Base-by-base conservation (phyloP, 768 basidiomycete species). In the Serendipita indica region DNA sequence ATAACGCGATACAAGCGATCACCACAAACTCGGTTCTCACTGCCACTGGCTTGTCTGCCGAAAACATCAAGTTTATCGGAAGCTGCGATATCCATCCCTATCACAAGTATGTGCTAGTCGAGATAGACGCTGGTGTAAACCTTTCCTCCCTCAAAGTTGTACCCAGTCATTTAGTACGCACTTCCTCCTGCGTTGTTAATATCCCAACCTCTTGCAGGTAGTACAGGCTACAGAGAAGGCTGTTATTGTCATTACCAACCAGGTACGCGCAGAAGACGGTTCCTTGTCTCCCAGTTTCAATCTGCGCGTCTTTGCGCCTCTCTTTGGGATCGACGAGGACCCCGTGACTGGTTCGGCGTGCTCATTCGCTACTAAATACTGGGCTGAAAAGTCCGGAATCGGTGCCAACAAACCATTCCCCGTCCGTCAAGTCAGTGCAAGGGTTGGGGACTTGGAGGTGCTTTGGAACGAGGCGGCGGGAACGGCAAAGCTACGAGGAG, bases 311-410 rank as follows among this genome's bases (percentile, higher is more conserved):
- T 71, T 71, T 45, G 66, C 45, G 1, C 62, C 67, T 1, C 45
- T 49, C 6, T 35, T 59, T 5, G 70, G 65, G 0, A 27, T 66
- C 2, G 22, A 30, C 3, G 70, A 71, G 30, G 70, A 71, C 45
- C 69, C 70, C 13, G 70, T 70, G n/a, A 66, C 65, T 28, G 70
- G 70, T 1, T 67, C 66, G 1, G 68, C 68, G 2, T 67, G 69
- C 56, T 62, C 64, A 3, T 33, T 67, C 2, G 57, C 69, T 16
- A 63, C 64, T 16, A 64, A 66, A 1, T 71, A 69, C 62, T 71
- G 68, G 64, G 60, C 58, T 20, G 12, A 37, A 30, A 39, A 32
- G n/a, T 4, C 22, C 2, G 22, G n/a, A 30, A 30, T n/a, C n/a
- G n/a, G n/a, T n/a, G 49, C 10, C 16, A n/a, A n/a, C n/a, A n/a